phyloP scores from a whole-genome alignment of 306 rosid species.

The Dalbergia cultrata region DNA sequence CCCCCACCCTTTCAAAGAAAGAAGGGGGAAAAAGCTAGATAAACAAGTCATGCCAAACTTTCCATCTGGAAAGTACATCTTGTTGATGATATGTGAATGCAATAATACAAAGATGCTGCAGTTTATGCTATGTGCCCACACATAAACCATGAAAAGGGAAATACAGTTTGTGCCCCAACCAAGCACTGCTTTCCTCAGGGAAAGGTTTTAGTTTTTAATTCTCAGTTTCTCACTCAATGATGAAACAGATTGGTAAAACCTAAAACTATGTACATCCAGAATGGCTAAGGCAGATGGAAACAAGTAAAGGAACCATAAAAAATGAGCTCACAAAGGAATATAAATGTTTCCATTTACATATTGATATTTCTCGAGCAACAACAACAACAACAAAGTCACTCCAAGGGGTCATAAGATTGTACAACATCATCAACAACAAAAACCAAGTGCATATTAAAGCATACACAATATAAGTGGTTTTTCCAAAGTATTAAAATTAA shows the following conservation, averaged over 20 bases:
- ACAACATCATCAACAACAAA: background rate
- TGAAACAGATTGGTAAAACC: background rate
- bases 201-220: background rate
- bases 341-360: background rate
- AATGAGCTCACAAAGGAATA: background rate
- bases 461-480: background rate
- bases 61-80: background rate
- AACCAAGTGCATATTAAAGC: background rate
- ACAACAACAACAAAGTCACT: background rate
- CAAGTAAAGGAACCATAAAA: conserved; percentile 9
- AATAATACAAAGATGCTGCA: conserved; percentile 13
- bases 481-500: background rate
- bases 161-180: conserved; percentile 1
- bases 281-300: background rate
- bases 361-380: background rate
- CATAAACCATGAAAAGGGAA: conserved; percentile 26
- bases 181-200: background rate
- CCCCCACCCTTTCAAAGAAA: conserved; percentile 2
- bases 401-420: background rate
- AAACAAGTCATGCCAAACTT: conserved; percentile 6
- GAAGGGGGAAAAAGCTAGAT: background rate
- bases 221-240: background rate
- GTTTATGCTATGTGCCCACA: conserved; percentile 24
- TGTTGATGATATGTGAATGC: conserved; percentile 1
- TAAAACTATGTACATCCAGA: background rate